Base-by-base conservation (phyloP, 208 protist genomes). In the Acanthamoeba castellanii region DNA sequence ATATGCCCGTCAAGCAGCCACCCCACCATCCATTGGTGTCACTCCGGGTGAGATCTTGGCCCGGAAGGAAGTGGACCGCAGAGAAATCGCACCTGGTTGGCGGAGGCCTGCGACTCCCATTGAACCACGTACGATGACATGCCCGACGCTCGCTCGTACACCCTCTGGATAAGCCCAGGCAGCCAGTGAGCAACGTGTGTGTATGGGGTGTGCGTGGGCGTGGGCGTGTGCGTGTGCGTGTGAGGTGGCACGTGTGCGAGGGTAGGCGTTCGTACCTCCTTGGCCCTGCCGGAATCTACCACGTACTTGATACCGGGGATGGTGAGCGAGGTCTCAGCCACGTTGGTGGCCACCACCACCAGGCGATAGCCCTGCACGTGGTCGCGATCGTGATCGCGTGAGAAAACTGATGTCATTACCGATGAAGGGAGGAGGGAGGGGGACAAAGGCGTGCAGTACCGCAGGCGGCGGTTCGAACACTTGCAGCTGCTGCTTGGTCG, bases 251-350 rank as follows among this genome's bases (percentile, higher is more conserved):
- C 13, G 34, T 16, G 42, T 16, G 14, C 13, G 42, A 0, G 34
- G 1, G 50, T 34, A 32, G 18, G 57, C 20, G 27, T 93, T 27
- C 50, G 5, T 66, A 94, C 90, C 81, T 96, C 42, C 61, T 98
- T 98, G 13, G 92, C 94, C 27, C 95, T 37, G 37, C 98, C 98
- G 22, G 92, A 95, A 93, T 99, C 98, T 14, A 99, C 97, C 2
- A 99, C 98, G 94, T 99, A 99, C 68, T 97, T 96, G 94, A 99
- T 99, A 92, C 99, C 98, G 30, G 99, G 99, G 90, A 99, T 99
- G 2, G 99, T 99, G 34, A 99, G 97, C 81, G 99, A 99, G 7
- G 99, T 99, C 97, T 99, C 99, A n/a, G 99, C 99, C 2, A 99
- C 98, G 97, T 99, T 99, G 52, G 99, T 99, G 34, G 99, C 98